phyloP scores from a whole-genome alignment of 495 filamentous ascomycete genomes.

The Friedmanniomyces simplex region DNA sequence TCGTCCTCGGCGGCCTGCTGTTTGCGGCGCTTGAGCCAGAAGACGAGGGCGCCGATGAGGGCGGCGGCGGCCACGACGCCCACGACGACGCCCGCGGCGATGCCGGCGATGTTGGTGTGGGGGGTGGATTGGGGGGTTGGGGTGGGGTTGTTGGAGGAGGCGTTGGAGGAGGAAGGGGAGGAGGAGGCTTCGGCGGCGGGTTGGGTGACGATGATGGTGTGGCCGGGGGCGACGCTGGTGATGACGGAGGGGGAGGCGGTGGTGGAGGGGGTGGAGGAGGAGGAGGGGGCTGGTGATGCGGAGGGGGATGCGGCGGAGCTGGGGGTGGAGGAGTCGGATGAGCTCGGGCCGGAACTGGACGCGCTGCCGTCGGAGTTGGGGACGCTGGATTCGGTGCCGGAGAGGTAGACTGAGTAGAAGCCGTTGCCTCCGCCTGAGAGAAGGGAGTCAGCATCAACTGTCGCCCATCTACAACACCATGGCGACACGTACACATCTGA shows the following conservation, averaged over 20 bases:
- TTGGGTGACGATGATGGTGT: constrained; percentile 11
- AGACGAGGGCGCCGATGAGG: constrained; percentile 56
- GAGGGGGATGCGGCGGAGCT: constrained; percentile 22
- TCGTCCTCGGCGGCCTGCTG: constrained; percentile 68
- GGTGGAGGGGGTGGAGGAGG: constrained; percentile 17
- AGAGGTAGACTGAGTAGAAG: constrained; percentile 41
- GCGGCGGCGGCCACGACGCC: constrained; percentile 61
- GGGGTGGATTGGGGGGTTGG: constrained; percentile 15
- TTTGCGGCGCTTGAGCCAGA: constrained; percentile 65
- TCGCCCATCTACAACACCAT: neutral
- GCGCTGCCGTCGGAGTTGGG: constrained; percentile 4
- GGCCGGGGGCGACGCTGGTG: constrained; percentile 15
- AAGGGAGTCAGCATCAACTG: constrained; percentile 25
- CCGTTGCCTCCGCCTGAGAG: constrained; percentile 43
- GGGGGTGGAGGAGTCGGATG: constrained; percentile 18
- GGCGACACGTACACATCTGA: constrained; percentile 48
- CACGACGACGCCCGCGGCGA: constrained; percentile 82
- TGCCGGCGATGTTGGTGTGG: constrained; percentile 54
- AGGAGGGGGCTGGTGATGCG: constrained; percentile 19
- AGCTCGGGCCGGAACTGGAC: neutral
- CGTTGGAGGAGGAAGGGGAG: neutral
- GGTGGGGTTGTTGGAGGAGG: no score
- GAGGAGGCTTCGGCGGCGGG: neutral
- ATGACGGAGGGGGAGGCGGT: constrained; percentile 15
- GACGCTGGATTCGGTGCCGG: constrained; percentile 32